These are phyloP conservation scores for Lizonia empirigonia DNA, from an alignment of 2,329 filamentous ascomycete genomes.

Conservation along the genomic window DNA sequence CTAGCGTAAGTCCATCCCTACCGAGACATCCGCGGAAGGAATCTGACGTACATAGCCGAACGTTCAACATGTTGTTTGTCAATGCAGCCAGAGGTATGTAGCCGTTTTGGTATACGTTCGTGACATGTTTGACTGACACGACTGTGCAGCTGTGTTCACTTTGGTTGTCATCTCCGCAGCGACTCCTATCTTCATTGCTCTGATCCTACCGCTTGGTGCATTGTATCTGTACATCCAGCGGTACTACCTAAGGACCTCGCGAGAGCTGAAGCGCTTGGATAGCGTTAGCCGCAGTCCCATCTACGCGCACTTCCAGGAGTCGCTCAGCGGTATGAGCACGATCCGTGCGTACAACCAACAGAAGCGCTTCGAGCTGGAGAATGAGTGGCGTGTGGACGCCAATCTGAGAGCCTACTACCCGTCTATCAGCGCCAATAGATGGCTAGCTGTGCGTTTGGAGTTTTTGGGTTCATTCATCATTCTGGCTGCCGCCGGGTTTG, in stretches of 20 bases:
- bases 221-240: conserved; percentile 93
- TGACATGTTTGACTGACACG: conserved; percentile 31
- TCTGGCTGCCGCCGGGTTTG: conserved; percentile 79
- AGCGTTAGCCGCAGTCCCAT: conserved; percentile 95
- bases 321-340: conserved; percentile 88
- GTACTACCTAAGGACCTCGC: conserved; percentile 94
- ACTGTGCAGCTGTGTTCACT: conserved; percentile 68
- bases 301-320: conserved; percentile 98
- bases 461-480: conserved; percentile 96
- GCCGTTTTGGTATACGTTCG: conserved; percentile 17
- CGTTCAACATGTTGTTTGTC: conserved; percentile 85
- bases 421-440: conserved; percentile 86
- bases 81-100: conserved; percentile 56
- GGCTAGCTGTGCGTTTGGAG: conserved; percentile 92
- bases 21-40: neutral
- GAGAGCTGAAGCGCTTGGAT: conserved; percentile 94
- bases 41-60: conserved; percentile 59
- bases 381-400: conserved; percentile 95
- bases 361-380: conserved; percentile 84
- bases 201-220: conserved; percentile 80
- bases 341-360: conserved; percentile 95
- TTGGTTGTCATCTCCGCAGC: conserved; percentile 81
- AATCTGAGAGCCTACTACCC: conserved; percentile 95
- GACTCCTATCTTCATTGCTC: conserved; percentile 77
- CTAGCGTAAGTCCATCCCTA: conserved; percentile 63